Evolutionary conservation across 2,329 filamentous ascomycete species (phyloP), one percentile per base, ranked within the genome.

Genomic region (Arthrobotrys iridis): DNA sequence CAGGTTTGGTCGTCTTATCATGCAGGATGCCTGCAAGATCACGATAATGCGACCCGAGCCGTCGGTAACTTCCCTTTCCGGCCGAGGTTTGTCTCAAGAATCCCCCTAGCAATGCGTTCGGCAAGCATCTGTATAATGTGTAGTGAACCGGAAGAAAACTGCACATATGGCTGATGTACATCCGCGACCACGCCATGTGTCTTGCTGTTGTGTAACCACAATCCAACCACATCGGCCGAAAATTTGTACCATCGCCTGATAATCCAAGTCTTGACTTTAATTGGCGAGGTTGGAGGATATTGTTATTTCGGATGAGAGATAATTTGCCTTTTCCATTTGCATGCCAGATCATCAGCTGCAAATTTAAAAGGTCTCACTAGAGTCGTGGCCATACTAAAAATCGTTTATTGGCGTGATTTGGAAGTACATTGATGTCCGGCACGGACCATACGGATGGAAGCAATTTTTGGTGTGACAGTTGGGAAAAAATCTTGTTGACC

Each of bases 171-270:
- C n/a, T n/a, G n/a, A n/a, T n/a, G n/a, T n/a, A n/a, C n/a, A n/a
- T n/a, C n/a, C n/a, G n/a, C n/a, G n/a, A n/a, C n/a, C 30, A 22
- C 30, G 48, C 28, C 48, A 55, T 35, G 48, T 55, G 48, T 55
- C 28, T 37, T 55, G 28, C 28, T 55, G 48, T 35, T 55, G 48
- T 55, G 48, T 55, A 55, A 55, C 48, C 28, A 45, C 18, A 45
- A 45, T 4, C 41, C 26, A 30, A 18, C 24, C 26, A 55, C 28
- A 37, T 10, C 8, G 22, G 28, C 48, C 30, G 48, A 55, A 55
- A 2, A 15, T n/a, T n/a, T 55, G 48, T 55, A 37, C 30, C 15
- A 37, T n/a, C n/a, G n/a, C n/a, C n/a, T n/a, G n/a, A n/a, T n/a
- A n/a, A n/a, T n/a, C 28, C n/a, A n/a, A 35, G 28, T 30, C 48